Evolutionary conservation across 83 land plant genomes (phyloP).

Genomic region (Thuja plicata): DNA sequence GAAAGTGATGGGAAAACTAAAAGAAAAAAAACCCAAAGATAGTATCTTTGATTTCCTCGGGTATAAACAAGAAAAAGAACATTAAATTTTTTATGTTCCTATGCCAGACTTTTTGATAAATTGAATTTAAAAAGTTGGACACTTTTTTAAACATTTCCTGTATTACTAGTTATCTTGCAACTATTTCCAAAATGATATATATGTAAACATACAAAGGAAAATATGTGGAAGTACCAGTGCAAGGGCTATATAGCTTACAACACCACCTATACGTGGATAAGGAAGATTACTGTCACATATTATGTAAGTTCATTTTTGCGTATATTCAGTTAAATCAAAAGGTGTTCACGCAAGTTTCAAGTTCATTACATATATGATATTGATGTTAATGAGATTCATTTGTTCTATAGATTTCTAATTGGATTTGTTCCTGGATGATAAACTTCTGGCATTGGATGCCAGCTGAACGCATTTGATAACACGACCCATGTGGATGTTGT

Average conservation of each 20-base stretch:
- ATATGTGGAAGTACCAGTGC: not conserved
- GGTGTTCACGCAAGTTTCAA: not conserved
- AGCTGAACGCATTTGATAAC: not conserved
- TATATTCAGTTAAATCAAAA: not conserved
- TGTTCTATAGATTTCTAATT: not conserved
- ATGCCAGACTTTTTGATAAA: not conserved
- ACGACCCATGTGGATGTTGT: not conserved
- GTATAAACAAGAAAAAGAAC: not conserved
- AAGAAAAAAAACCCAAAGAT: constrained; percentile 3
- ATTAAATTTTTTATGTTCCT: not conserved
- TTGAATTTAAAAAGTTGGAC: not conserved
- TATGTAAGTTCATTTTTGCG: not conserved
- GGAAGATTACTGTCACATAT: not conserved
- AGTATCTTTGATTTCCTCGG: not conserved
- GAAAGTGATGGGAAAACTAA: constrained; percentile 6
- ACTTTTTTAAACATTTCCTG: not conserved
- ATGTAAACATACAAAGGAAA: not conserved
- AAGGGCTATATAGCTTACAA: not conserved
- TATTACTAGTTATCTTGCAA: not conserved
- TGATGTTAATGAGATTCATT: not conserved
- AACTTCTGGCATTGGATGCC: not conserved
- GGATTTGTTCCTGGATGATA: not conserved
- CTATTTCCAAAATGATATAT: not conserved
- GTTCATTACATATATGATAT: not conserved
- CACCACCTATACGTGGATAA: not conserved